Base-by-base conservation (phyloP, 441 rosid genomes). In the Viola pubescens region DNA sequence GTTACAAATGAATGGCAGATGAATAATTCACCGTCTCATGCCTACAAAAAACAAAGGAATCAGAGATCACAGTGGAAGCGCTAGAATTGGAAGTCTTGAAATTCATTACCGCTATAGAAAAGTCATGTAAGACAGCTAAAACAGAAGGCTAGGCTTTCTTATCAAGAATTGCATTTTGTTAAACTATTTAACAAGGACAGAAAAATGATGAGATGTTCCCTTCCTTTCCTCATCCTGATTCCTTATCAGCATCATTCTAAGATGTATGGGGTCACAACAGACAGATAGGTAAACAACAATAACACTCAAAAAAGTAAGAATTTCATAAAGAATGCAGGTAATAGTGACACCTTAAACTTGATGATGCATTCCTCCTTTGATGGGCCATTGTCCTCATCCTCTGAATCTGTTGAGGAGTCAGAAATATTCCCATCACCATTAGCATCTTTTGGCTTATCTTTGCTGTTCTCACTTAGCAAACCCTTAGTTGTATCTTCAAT, bases 381-480 rank as follows among this genome's bases (percentile, higher is more conserved):
- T 47, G 99, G 99, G 40, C 91, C 97, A 71, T 71, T 84, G 41
- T 84, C 92, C 73, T 79, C 89, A 69, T 85, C 97, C 77, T 87
- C 99, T 3, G 98, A 91, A 77, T 94, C 98, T 63, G 96, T 82
- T 56, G 99, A 91, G 63, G 94, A 85, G 58, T 91, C 96, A 37
- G 96, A 91, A 51, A 79, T 60, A 65, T 80, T 82, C 65, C 86
- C 88, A 79, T 77, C 89, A 55, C 81, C 86, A 58, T 79, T 78
- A 52, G 76, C 66, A 81, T 87, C 94, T 76, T 81, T 87, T 61
- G 69, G 67, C 74, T 85, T 91, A 60, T 88, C 89, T 68, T 70
- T 81, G 78, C 71, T 75, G 70, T 70, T 82, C 65, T 86, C 97
- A 61, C 77, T 78, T 68, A 70, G 91, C 76, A 74, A 65, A 65